Evolutionary conservation across 1,284 basidiomycete genomes (phyloP).

Genomic region (Pseudozyma pruni): DNA sequence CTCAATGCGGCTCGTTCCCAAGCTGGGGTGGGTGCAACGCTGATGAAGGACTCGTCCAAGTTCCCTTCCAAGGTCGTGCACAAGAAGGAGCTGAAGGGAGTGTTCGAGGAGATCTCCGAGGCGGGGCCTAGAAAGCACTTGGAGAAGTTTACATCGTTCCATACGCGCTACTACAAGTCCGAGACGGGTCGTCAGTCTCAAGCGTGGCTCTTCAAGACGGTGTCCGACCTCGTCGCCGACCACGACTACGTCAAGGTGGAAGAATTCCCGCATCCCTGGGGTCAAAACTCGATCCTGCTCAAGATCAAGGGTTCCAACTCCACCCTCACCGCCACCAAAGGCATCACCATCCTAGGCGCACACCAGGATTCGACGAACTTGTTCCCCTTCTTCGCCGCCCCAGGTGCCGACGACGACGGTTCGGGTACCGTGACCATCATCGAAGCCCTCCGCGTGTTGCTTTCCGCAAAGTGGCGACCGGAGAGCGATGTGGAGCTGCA

Average conservation of each 20-base stretch:
- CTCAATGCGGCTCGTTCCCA: slow-evolving; percentile 19
- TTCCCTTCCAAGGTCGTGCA: slow-evolving; percentile 47
- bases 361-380: slow-evolving; percentile 81
- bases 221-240: slow-evolving; percentile 33
- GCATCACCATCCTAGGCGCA: slow-evolving; percentile 76
- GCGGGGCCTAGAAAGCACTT: slow-evolving; percentile 52
- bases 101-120: slow-evolving; percentile 50
- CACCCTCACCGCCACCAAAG: slow-evolving; percentile 47
- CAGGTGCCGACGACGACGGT: slow-evolving; percentile 80
- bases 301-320: slow-evolving; percentile 49
- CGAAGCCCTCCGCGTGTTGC: slow-evolving; percentile 84
- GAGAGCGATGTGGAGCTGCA: slow-evolving; percentile 85
- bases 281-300: slow-evolving; percentile 84
- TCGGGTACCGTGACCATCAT: slow-evolving; percentile 92
- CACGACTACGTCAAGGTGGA: slow-evolving; percentile 74
- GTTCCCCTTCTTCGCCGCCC: slow-evolving; percentile 60
- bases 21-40: not conserved
- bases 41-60: slow-evolving; percentile 4
- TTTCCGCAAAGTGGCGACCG: slow-evolving; percentile 82
- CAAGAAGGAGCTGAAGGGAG: slow-evolving; percentile 31
- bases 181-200: slow-evolving; percentile 81
- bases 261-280: slow-evolving; percentile 90
- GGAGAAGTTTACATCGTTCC: slow-evolving; percentile 71
- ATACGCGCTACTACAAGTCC: slow-evolving; percentile 70
- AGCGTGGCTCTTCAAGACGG: slow-evolving; percentile 75